phyloP scores from a whole-genome alignment of 345 rosid species.

The Eucalyptus globulus region DNA sequence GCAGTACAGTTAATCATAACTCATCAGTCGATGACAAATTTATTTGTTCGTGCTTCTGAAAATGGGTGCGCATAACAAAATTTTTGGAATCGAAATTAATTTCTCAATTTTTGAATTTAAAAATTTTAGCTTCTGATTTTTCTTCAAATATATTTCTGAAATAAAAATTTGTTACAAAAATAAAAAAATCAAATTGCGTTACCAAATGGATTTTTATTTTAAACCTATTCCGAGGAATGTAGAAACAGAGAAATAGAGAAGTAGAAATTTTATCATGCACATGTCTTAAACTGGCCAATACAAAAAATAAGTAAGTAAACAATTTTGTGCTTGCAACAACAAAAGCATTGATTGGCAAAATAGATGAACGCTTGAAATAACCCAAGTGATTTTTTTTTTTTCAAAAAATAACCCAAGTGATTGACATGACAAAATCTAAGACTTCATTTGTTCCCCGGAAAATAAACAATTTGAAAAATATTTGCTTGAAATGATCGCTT shows the following conservation, averaged over 20 bases:
- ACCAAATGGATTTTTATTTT: accelerated
- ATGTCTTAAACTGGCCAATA: no score
- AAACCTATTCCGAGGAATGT: accelerated
- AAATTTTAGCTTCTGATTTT: accelerated
- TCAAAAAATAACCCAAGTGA: no score
- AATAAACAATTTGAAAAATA: no score
- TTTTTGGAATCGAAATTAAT: no score
- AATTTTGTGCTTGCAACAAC: no score
- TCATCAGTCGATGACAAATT: neutral
- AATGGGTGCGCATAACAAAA: neutral
- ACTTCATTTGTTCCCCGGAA: accelerated
- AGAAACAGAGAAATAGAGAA: accelerated
- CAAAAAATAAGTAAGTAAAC: no score
- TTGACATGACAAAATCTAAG: no score
- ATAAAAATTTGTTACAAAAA: accelerated
- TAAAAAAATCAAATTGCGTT: no score
- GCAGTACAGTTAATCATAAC: neutral
- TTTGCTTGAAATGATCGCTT: no score
- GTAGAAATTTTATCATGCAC: accelerated
- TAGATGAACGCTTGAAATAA: no score
- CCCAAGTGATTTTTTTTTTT: no score
- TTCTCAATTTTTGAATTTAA: no score
- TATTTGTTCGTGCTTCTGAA: neutral
- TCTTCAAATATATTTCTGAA: accelerated
- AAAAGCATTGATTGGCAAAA: accelerated